Conservation (phyloP, 768 basidiomycete genomes). For the Lactarius akahatsu region DNA sequence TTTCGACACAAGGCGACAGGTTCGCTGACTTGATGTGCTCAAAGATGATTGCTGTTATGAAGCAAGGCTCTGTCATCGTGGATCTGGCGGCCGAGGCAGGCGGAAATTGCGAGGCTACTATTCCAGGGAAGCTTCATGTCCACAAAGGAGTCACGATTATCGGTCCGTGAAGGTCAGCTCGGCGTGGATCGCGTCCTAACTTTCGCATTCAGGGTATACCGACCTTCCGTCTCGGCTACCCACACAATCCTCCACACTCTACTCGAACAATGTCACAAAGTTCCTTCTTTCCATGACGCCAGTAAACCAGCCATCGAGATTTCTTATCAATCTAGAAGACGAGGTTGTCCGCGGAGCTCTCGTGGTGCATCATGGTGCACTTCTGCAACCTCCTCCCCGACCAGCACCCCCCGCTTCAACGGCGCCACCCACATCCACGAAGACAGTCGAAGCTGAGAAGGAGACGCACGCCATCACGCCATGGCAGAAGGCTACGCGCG, state of each 20-base stretch:
- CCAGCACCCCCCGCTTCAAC: conserved; percentile 60
- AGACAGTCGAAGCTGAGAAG: conserved; percentile 45
- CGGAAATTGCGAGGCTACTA: conserved; percentile 84
- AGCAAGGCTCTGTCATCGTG: conserved; percentile 85
- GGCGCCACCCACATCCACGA: conserved; percentile 50
- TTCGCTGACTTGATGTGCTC: not conserved
- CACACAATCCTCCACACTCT: conserved; percentile 85
- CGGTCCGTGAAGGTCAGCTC: conserved; percentile 43
- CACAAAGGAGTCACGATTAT: conserved; percentile 81
- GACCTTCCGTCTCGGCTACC: conserved; percentile 87
- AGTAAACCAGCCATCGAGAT: conserved; percentile 53
- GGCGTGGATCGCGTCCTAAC: not conserved
- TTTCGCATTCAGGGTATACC: conserved; percentile 57
- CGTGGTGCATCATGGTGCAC: conserved; percentile 64
- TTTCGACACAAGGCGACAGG: not conserved
- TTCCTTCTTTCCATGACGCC: conserved; percentile 73
- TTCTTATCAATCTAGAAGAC: conserved; percentile 68
- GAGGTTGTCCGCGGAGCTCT: conserved; percentile 84
- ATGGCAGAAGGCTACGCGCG: conserved; percentile 77
- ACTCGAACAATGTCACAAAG: conserved; percentile 90
- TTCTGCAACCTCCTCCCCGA: conserved; percentile 67
- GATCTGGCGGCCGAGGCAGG: conserved; percentile 86
- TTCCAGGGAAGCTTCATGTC: conserved; percentile 68
- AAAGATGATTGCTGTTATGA: conserved; percentile 86
- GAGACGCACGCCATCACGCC: conserved; percentile 65